Percentiles rank a stretch among this genome's conserved stretches.
These are phyloP conservation scores for Ceratobasidium sp. DNA, from an alignment of 1,284 basidiomycete genomes.

Conservation along the genomic window DNA sequence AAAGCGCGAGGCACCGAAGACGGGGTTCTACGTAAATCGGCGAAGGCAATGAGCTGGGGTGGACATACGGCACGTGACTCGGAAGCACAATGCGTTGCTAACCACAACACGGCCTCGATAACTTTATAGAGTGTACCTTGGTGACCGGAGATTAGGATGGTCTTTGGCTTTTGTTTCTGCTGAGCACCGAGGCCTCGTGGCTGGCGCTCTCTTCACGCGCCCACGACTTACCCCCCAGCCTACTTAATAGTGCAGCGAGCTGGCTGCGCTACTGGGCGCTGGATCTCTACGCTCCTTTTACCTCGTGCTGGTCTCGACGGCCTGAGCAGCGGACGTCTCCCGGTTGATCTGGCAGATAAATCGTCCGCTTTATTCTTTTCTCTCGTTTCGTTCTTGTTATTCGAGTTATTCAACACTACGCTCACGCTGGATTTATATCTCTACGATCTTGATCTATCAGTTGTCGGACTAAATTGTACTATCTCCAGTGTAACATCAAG, in stretches of 20 bases:
- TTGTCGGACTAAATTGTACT: background rate
- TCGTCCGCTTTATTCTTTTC: background rate
- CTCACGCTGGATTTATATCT: background rate
- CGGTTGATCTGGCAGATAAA: conserved; percentile 28
- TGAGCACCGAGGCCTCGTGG: background rate
- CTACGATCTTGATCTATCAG: background rate
- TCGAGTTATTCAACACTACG: background rate
- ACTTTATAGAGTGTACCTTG: conserved; percentile 15
- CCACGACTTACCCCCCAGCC: background rate
- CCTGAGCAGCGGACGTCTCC: background rate
- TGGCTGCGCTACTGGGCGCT: conserved; percentile 9
- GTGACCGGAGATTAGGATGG: conserved; percentile 27
- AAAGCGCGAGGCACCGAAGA: no score
- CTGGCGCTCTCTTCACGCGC: background rate
- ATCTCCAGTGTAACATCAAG: background rate
- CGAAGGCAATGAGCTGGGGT: no score
- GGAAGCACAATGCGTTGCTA: conserved; percentile 16
- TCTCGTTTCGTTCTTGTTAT: background rate
- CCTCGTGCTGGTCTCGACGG: conserved; percentile 38
- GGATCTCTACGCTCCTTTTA: background rate
- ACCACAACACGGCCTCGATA: background rate
- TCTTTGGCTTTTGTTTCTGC: conserved; percentile 20
- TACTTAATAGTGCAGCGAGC: background rate
- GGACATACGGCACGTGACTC: background rate
- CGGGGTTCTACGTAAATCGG: no score